phyloP scores from a whole-genome alignment of 176 grass and related monocot species.

The Juncus inflexus region DNA sequence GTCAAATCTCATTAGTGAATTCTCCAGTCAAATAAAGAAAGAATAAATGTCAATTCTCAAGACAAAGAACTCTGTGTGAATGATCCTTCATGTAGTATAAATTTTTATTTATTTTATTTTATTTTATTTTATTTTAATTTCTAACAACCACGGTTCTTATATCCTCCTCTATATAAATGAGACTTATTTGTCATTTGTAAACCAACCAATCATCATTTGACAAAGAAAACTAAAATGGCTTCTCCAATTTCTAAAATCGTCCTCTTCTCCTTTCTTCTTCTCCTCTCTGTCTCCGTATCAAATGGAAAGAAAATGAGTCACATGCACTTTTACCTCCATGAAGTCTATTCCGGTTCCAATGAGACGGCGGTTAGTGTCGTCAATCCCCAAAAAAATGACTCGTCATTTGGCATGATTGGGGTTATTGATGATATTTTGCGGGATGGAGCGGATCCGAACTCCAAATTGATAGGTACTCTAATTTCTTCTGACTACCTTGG shows the following conservation, averaged over 20 bases:
- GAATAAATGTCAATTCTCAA: too few species aligned
- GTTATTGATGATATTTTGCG: not conserved
- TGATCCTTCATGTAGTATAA: too few species aligned
- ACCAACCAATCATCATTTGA: too few species aligned
- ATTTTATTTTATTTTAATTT: too few species aligned
- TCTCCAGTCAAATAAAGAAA: too few species aligned
- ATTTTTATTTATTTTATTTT: too few species aligned
- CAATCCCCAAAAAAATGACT: not conserved
- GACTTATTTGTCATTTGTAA: too few species aligned
- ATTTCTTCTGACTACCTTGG: too few species aligned
- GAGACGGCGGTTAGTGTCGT: not conserved
- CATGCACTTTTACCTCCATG: slow-evolving; percentile 21
- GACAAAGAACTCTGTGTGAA: too few species aligned
- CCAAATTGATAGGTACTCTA: slow-evolving; percentile 1
- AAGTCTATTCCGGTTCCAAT: not conserved
- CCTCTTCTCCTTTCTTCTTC: slow-evolving; percentile 1
- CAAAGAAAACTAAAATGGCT: not conserved
- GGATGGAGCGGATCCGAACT: not conserved
- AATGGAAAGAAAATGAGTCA: slow-evolving; percentile 6
- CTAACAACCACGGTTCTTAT: too few species aligned
- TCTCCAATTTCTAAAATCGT: slow-evolving; percentile 6
- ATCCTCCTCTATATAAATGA: too few species aligned
- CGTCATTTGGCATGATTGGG: not conserved
- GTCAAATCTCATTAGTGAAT: too few species aligned
- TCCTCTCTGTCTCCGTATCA: slow-evolving; percentile 13